phyloP scores from a whole-genome alignment of 305 asterid genomes.

The Fraxinus dipetala region DNA sequence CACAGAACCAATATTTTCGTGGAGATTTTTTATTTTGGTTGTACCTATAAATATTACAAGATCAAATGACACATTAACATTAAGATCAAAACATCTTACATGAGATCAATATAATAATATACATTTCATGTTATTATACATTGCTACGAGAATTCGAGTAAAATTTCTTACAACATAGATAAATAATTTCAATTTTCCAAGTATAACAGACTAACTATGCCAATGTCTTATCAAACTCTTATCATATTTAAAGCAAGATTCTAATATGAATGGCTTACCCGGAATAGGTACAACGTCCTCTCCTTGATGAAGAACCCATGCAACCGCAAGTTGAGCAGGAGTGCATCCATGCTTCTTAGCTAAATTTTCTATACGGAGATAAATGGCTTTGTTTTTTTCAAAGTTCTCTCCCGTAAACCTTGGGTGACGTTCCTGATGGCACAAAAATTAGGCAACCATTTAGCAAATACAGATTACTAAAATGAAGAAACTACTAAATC shows the following conservation, averaged over 20 bases:
- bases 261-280: constrained; percentile 33
- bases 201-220: neutral
- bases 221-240: neutral
- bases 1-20: constrained; percentile 42
- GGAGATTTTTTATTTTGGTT: constrained; percentile 48
- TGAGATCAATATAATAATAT: neutral
- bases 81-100: neutral
- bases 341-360: constrained; percentile 50
- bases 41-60: constrained; percentile 40
- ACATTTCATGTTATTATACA: neutral
- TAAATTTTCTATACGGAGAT: constrained; percentile 35
- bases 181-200: neutral
- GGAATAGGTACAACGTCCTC: constrained; percentile 56
- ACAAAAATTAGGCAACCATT: neutral
- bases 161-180: neutral
- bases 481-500: neutral
- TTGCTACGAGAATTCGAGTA: neutral
- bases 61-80: neutral
- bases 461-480: neutral
- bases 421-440: constrained; percentile 40
- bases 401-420: constrained; percentile 59
- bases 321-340: constrained; percentile 61
- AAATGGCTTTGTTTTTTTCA: constrained; percentile 55
- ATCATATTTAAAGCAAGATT: neutral
- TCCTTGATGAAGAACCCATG: constrained; percentile 67